These are phyloP conservation scores for Mucor lusitanicus DNA, from an alignment of 371 early-diverging fungal genomes.

Conservation along the genomic window DNA sequence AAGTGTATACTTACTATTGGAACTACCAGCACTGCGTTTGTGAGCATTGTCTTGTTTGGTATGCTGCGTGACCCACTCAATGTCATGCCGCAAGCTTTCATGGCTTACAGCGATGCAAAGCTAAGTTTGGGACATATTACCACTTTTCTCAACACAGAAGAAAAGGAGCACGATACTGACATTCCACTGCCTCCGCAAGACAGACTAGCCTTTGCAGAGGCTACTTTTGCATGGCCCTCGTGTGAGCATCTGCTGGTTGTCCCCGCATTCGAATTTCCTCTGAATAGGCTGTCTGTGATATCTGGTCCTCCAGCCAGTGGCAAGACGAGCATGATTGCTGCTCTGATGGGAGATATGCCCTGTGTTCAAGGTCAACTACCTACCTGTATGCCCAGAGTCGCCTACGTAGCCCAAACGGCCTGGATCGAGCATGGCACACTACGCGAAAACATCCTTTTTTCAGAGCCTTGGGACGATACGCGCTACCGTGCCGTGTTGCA, in stretches of 20 bases:
- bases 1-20: neutral
- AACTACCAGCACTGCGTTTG: slow-evolving; percentile 56
- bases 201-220: slow-evolving; percentile 6
- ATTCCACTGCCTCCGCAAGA: neutral
- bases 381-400: slow-evolving; percentile 55
- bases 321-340: slow-evolving; percentile 68
- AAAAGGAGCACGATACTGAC: slow-evolving; percentile 10
- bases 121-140: slow-evolving; percentile 58
- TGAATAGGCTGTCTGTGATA: slow-evolving; percentile 57
- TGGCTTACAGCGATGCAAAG: slow-evolving; percentile 58
- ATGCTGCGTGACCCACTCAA: slow-evolving; percentile 66
- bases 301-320: slow-evolving; percentile 67
- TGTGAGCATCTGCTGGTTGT: slow-evolving; percentile 9
- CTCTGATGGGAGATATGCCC: slow-evolving; percentile 68
- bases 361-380: slow-evolving; percentile 34
- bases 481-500: slow-evolving; percentile 69
- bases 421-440: slow-evolving; percentile 83
- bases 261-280: slow-evolving; percentile 54
- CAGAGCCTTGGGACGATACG: slow-evolving; percentile 62
- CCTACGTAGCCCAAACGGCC: slow-evolving; percentile 75
- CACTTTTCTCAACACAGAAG: slow-evolving; percentile 47
- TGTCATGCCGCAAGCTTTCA: slow-evolving; percentile 62
- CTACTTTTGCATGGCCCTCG: slow-evolving; percentile 29
- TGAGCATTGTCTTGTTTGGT: slow-evolving; percentile 65
- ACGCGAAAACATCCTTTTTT: slow-evolving; percentile 85